Evolutionary conservation across 1,139 yeast genomes (phyloP).

Genomic region (Lodderomyces metapsilosis): DNA sequence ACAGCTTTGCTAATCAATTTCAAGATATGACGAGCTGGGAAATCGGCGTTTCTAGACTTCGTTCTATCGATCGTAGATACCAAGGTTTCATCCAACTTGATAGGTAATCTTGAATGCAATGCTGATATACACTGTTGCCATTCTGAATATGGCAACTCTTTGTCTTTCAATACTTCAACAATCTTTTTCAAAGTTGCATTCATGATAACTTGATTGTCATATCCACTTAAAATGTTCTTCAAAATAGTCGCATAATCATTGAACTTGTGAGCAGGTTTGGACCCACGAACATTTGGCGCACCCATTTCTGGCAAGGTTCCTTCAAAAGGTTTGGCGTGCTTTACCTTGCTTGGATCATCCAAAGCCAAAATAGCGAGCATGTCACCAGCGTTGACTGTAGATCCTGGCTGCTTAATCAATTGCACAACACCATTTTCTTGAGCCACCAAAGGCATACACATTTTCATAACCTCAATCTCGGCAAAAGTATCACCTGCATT

Average conservation of each 20-base stretch:
- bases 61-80: conserved; percentile 66
- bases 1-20: conserved; percentile 57
- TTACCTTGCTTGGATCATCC: conserved; percentile 96
- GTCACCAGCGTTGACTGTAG: conserved; percentile 94
- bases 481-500: conserved; percentile 92
- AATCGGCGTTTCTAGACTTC: conserved; percentile 69
- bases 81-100: conserved; percentile 68
- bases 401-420: conserved; percentile 96
- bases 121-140: conserved; percentile 89
- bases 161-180: conserved; percentile 70
- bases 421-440: conserved; percentile 93
- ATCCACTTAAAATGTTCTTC: conserved; percentile 81
- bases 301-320: conserved; percentile 92
- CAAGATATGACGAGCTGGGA: conserved; percentile 85
- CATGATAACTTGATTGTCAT: conserved; percentile 94
- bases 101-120: conserved; percentile 84
- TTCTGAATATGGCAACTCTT: conserved; percentile 86
- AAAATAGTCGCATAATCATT: conserved; percentile 57
- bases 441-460: conserved; percentile 92
- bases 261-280: conserved; percentile 79
- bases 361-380: conserved; percentile 90
- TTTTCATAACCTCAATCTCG: conserved; percentile 98
- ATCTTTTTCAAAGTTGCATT: conserved; percentile 72
- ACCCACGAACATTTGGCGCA: conserved; percentile 76
- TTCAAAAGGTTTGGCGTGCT: conserved; percentile 93